Base-by-base conservation (phyloP, 2,329 filamentous ascomycete species). In the Seiridium unicorne region DNA sequence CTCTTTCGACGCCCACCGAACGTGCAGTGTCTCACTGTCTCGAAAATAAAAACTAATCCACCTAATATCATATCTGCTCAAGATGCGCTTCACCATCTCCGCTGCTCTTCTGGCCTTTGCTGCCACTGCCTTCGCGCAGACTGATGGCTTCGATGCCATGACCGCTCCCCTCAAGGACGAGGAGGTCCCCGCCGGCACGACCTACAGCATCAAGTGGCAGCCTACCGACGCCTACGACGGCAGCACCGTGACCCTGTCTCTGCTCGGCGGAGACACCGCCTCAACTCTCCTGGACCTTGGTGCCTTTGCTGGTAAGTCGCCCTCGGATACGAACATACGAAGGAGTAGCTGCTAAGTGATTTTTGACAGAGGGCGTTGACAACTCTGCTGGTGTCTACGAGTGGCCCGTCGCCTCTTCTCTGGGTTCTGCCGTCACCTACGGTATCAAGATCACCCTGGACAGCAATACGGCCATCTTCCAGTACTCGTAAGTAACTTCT, bases 391-490 rank as follows among this genome's bases (percentile, higher is more conserved):
- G 77, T 58, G 65, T 68, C 18, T 87, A 76, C 77, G 65, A 62
- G 61, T 89, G 86, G 86, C 63, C 68, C 32, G 77, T 88, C 56
- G 76, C 76, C 69, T 68, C 75, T 61, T 63, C 69, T 35, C 77
- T 83, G 35, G 81, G 80, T 63, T 67, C 67, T 60, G 69, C 76
- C 46, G 75, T 74, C 57, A 78, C 79, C 68, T 89, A 88, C 74
- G 86, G 86, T 65, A 76, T 89, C 70, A 76, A 79, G 74, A 76
- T 89, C 74, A 72, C 72, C 63, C 77, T 81, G 42, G 79, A 83
- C 65, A 74, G 72, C 64, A 70, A 85, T 74, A 58, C 75, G 31
- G 63, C 55, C 9, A 73, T 80, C 69, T 85, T 84, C 80, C 85
- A 89, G 80, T 88, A 82, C 80, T 86, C 79, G 67, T 76, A 69